Base-by-base conservation (phyloP, 2,329 filamentous ascomycete genomes). In the Verticillium isaacii region DNA sequence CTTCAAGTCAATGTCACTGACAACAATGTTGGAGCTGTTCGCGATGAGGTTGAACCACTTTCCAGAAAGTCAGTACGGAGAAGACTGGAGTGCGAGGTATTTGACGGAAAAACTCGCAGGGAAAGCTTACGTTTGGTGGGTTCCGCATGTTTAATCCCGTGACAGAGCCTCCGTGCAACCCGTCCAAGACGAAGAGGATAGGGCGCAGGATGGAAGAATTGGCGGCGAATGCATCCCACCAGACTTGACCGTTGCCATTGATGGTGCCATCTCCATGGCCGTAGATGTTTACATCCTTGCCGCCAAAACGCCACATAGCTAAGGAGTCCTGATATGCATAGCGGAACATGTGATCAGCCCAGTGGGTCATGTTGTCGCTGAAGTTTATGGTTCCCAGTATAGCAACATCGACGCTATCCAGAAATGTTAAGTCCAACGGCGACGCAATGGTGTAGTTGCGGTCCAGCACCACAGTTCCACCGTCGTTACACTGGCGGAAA, bases 261-360 rank as follows among this genome's bases (percentile, higher is more conserved):
- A 89, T 66, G 5, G 61, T 54, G 19, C 67, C 66, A 6, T 58
- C 54, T 12, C 65, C 66, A 17, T 83, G 85, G 0, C 88, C 89
- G 63, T 88, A 91, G 56, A 91, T 81, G 61, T 89, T 87, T 17
- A 91, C 66, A 29, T 74, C 71, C 34, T 70, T 61, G 15, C 72
- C 72, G 1, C 72, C 72, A 50, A 71, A 65, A 54, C 68, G 68
- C 72, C 72, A 74, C 58, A 72, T 71, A 2, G 67, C 67, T 0
- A 84, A 72, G 85, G 83, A 82, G 63, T 90, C 89, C 67, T 91
- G 89, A 73, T 85, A 91, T 6, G 75, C 77, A 19, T 87, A 85
- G 60, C 82, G 81, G 78, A 90, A 90, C 54, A 81, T 78, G 68
- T 90, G 81, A 7, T 79, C 80, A 65, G 87, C 80, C 89, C 89